These are phyloP conservation scores for Globisporangium parvum DNA, from an alignment of 352 stramenopile species.

Conservation along the genomic window DNA sequence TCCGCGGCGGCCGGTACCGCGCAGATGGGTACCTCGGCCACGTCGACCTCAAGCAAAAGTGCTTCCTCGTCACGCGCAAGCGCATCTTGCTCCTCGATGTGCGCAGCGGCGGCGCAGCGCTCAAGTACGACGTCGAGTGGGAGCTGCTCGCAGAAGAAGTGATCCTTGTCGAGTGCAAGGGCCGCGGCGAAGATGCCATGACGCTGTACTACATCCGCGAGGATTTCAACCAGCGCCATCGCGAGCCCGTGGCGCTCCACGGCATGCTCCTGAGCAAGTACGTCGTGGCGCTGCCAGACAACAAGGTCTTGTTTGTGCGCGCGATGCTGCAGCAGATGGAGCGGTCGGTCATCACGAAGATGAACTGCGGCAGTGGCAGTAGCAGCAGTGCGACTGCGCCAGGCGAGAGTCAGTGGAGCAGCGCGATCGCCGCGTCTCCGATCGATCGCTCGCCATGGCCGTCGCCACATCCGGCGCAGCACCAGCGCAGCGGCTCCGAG, in stretches of 20 bases:
- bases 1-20: conserved; percentile 71
- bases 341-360: conserved; percentile 62
- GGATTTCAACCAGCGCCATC: conserved; percentile 31
- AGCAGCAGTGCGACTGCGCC: background rate
- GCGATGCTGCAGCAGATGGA: conserved; percentile 87
- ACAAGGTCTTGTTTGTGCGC: conserved; percentile 72
- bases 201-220: conserved; percentile 75
- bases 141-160: conserved; percentile 76
- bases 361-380: conserved; percentile 23
- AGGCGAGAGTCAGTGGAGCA: conserved; percentile 2
- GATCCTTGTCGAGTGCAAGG: conserved; percentile 63
- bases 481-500: conserved; percentile 25
- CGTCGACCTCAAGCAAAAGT: conserved; percentile 79
- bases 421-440: conserved; percentile 29
- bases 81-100: conserved; percentile 75
- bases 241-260: conserved; percentile 15
- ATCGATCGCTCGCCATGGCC: conserved; percentile 37
- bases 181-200: conserved; percentile 17
- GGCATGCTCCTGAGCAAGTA: conserved; percentile 82
- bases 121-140: conserved; percentile 78
- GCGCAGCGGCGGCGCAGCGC: conserved; percentile 21
- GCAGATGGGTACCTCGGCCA: conserved; percentile 79
- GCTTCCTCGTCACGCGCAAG: conserved; percentile 79
- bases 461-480: conserved; percentile 12
- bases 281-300: conserved; percentile 60